These are phyloP conservation scores for Phytophthora pinifolia DNA, from an alignment of 352 stramenopile genomes.

Conservation along the genomic window DNA sequence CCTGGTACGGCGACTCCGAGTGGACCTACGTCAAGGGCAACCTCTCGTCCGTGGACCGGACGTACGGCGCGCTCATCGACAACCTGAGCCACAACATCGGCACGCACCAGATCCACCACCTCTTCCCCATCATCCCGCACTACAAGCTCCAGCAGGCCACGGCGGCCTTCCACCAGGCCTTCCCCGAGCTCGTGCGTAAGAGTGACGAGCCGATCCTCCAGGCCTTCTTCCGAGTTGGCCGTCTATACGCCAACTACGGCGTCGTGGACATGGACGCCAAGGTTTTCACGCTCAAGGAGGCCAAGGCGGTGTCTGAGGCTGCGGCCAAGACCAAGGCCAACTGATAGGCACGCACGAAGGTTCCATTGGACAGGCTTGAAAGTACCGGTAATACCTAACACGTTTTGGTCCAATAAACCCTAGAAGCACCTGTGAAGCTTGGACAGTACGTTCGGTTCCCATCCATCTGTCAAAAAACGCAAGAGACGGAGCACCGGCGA, in stretches of 20 bases:
- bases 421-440: no score
- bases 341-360: conserved; percentile 12
- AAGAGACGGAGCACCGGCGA: no score
- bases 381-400: no score
- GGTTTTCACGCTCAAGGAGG: conserved; percentile 73
- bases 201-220: conserved; percentile 67
- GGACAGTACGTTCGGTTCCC: not conserved
- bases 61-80: conserved; percentile 77
- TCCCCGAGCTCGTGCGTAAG: conserved; percentile 73
- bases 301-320: conserved; percentile 31
- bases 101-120: conserved; percentile 85
- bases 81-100: conserved; percentile 88
- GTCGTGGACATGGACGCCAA: conserved; percentile 64
- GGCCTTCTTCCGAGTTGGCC: conserved; percentile 60
- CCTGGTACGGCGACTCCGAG: conserved; percentile 81
- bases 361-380: conserved; percentile 21
- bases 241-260: conserved; percentile 72
- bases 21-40: conserved; percentile 88
- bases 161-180: conserved; percentile 59
- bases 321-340: conserved; percentile 34
- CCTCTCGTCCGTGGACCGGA: conserved; percentile 78
- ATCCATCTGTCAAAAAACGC: conserved; percentile 18
- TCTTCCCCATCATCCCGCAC: conserved; percentile 88
- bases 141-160: conserved; percentile 79
- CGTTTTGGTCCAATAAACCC: no score